Base-by-base conservation (phyloP, 495 filamentous ascomycete species). In the Penicillium riverlandense region DNA sequence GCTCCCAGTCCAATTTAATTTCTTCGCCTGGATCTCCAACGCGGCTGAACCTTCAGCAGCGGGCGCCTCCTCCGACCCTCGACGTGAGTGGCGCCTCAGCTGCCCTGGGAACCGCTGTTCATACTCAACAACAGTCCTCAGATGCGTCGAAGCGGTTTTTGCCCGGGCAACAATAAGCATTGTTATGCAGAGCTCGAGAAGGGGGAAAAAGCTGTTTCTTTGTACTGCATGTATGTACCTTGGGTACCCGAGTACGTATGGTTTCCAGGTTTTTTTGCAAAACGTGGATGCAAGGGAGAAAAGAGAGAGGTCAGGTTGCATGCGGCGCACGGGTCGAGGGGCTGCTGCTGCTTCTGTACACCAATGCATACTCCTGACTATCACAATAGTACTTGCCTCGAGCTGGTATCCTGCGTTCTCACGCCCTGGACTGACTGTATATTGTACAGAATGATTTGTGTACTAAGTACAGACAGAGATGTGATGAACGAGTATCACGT, bases 401-500 rank as follows among this genome's bases (percentile, higher is more conserved):
- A 34, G n/a, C 32, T 22, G 22, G 15, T 4, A 22, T 22, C 22
- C 22, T 22, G 22, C 22, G 22, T 22, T 6, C 22, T 22, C 22
- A 22, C 22, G 0, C 15, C 15, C 15, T 1, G 22, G 22, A 22
- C 22, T 0, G 22, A 22, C 2, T 6, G 22, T 22, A 22, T 3
- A 22, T 22, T 22, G 22, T 22, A 22, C 22, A 4, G 4, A 4
- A 22, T 22, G 22, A 22, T 22, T 22, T 6, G 22, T 22, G 22
- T 22, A 22, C 22, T 0, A 22, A 4, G 22, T 6, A 22, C 22
- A 2, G 31, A 15, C 6, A 16, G 16, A 53, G 45, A 40, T 44
- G 48, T 49, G 50, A 54, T 54, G 45, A 47, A 47, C 40, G 45
- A 47, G 31, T 41, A 50, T 57, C 53, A 59, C 53, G 38, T 44